phyloP scores from a whole-genome alignment of 257 asterid species.

The Pogostemon cablin region DNA sequence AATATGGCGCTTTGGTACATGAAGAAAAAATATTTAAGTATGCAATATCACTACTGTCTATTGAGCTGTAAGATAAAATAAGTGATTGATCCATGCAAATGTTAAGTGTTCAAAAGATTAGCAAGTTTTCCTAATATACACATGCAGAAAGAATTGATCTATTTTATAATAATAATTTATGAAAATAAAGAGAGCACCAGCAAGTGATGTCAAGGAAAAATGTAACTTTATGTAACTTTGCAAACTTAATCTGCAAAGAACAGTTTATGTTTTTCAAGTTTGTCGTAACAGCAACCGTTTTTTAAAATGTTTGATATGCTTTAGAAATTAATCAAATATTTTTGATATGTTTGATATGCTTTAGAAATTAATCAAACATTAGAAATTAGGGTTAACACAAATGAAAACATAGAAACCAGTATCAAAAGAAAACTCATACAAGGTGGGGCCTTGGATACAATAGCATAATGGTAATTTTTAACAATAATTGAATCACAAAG shows the following conservation, averaged over 20 bases:
- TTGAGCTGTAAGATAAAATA: too few relatives aligned
- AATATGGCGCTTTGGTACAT: slow-evolving; percentile 12
- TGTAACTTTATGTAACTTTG: neutral
- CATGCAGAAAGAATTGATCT: too few relatives aligned
- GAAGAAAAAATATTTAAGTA: neutral
- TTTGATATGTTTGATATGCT: neutral
- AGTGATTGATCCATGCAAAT: slow-evolving; percentile 11
- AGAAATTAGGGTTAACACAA: neutral
- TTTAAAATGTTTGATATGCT: neutral
- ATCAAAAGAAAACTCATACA: neutral
- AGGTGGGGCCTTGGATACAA: neutral
- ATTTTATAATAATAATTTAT: neutral
- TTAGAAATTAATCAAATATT: neutral
- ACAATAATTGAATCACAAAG: neutral
- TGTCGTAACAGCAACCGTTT: too few relatives aligned
- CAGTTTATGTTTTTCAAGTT: too few relatives aligned
- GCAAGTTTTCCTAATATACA: neutral
- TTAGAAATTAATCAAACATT: neutral
- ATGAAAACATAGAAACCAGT: neutral
- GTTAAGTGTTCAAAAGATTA: neutral
- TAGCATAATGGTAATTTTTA: neutral
- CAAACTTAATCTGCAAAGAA: neutral
- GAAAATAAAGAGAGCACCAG: neutral
- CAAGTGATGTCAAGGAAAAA: neutral
- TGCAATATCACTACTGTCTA: too few relatives aligned